These are phyloP conservation scores for Calycina marina DNA, from an alignment of 2,329 filamentous ascomycete genomes.

Conservation along the genomic window DNA sequence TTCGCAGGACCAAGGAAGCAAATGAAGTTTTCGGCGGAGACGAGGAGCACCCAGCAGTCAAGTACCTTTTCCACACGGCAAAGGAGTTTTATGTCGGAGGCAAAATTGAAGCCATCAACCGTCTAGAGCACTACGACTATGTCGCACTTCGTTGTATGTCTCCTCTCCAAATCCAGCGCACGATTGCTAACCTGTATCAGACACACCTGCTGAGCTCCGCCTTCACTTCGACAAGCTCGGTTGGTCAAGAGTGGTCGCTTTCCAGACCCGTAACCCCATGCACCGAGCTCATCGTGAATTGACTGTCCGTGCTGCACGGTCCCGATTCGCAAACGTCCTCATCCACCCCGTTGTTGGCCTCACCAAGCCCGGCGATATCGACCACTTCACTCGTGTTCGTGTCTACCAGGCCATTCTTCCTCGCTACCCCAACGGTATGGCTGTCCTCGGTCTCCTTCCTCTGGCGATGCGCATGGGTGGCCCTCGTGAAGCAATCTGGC, in stretches of 20 bases:
- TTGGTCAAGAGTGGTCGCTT: slow-evolving; percentile 94
- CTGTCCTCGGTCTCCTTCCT: slow-evolving; percentile 83
- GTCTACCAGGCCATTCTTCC: slow-evolving; percentile 96
- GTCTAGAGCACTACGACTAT: slow-evolving; percentile 97
- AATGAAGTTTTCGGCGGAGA: slow-evolving; percentile 87
- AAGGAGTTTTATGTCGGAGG: slow-evolving; percentile 89
- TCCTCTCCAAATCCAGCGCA: background rate
- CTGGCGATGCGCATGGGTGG: slow-evolving; percentile 99
- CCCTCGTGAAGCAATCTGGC: slow-evolving; percentile 96
- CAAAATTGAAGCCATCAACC: slow-evolving; percentile 89
- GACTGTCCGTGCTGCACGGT: slow-evolving; percentile 90
- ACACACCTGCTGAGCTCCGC: slow-evolving; percentile 87
- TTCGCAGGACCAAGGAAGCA: slow-evolving; percentile 64
- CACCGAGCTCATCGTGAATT: slow-evolving; percentile 96
- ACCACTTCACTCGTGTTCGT: slow-evolving; percentile 98
- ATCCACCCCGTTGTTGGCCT: slow-evolving; percentile 98
- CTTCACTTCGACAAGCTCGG: slow-evolving; percentile 98
- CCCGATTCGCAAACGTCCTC: slow-evolving; percentile 93
- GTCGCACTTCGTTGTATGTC: slow-evolving; percentile 78
- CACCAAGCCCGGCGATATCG: slow-evolving; percentile 98
- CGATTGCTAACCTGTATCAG: slow-evolving; percentile 27
- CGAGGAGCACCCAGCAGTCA: slow-evolving; percentile 82
- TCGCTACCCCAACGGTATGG: slow-evolving; percentile 98
- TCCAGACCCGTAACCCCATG: slow-evolving; percentile 99
- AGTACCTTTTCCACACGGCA: slow-evolving; percentile 69